phyloP scores from a whole-genome alignment of 2,329 filamentous ascomycete species.

The Chaetomium sp. region DNA sequence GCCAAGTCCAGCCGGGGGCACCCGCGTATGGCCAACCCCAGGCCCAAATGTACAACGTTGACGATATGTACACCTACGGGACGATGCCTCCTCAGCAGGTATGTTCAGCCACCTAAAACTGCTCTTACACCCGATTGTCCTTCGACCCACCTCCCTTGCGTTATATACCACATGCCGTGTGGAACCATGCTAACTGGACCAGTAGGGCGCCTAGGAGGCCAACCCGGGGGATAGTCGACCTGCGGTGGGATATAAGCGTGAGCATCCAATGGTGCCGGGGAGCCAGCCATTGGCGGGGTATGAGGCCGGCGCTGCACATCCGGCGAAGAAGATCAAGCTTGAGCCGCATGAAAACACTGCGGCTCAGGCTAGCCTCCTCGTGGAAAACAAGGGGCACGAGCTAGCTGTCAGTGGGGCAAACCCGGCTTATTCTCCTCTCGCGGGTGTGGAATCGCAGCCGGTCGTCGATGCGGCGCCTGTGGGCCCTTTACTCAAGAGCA shows the following conservation, averaged over 20 bases:
- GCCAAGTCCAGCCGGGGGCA: slow-evolving; percentile 73
- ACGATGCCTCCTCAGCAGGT: slow-evolving; percentile 83
- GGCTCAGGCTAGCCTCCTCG: background rate
- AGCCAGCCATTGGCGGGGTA: background rate
- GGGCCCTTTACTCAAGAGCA: background rate
- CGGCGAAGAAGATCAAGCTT: background rate
- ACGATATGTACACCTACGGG: slow-evolving; percentile 83
- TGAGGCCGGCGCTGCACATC: background rate
- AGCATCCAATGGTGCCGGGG: background rate
- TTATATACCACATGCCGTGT: background rate
- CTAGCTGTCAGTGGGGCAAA: background rate
- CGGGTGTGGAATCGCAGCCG: background rate
- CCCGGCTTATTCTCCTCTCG: background rate
- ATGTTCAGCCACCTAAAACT: slow-evolving; percentile 40
- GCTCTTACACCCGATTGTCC: background rate
- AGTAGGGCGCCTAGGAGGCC: slow-evolving; percentile 28
- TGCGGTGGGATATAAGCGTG: background rate
- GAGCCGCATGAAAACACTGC: background rate
- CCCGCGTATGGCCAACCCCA: slow-evolving; percentile 76
- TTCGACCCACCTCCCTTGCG: too few species aligned
- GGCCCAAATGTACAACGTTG: slow-evolving; percentile 79
- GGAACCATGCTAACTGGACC: slow-evolving; percentile 15
- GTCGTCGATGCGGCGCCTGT: background rate
- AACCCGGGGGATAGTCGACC: background rate
- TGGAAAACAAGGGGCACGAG: background rate